Percentiles rank a stretch among this genome's conserved stretches.
phyloP scores from a whole-genome alignment of 176 grass and related monocot species.

The Cenchrus americanus region DNA sequence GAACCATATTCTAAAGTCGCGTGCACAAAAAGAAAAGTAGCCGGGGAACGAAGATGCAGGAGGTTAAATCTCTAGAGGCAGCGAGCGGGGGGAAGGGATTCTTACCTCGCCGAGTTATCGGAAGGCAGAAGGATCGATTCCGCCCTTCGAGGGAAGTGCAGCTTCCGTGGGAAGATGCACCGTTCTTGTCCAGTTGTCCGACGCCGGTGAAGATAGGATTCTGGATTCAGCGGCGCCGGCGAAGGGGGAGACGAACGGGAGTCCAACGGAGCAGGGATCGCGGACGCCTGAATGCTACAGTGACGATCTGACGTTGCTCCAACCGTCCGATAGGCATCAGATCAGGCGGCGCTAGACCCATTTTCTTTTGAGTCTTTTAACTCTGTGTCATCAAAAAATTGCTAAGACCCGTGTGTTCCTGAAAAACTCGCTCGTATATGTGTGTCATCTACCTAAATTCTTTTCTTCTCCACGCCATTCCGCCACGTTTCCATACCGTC shows the following conservation, averaged over 20 bases:
- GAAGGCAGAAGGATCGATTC: not conserved
- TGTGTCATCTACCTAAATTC: no score
- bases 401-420: no score
- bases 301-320: no score
- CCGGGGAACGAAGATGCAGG: not conserved
- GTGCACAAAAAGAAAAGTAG: not conserved
- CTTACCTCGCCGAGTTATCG: not conserved
- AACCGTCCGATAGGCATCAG: no score
- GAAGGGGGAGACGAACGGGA: not conserved
- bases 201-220: not conserved
- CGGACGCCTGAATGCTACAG: no score
- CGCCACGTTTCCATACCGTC: no score
- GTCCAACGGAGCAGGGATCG: not conserved
- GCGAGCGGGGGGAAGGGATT: not conserved
- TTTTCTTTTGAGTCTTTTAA: no score
- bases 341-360: no score
- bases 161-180: not conserved
- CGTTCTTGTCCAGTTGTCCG: not conserved
- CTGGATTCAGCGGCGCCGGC: not conserved
- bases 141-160: not conserved
- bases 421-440: no score
- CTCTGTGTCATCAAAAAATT: no score
- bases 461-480: no score
- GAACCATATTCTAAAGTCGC: not conserved
- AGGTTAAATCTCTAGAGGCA: not conserved